Evolutionary conservation across 2,329 filamentous ascomycete genomes (phyloP).

Genomic region (Zopfia rhizophila): DNA sequence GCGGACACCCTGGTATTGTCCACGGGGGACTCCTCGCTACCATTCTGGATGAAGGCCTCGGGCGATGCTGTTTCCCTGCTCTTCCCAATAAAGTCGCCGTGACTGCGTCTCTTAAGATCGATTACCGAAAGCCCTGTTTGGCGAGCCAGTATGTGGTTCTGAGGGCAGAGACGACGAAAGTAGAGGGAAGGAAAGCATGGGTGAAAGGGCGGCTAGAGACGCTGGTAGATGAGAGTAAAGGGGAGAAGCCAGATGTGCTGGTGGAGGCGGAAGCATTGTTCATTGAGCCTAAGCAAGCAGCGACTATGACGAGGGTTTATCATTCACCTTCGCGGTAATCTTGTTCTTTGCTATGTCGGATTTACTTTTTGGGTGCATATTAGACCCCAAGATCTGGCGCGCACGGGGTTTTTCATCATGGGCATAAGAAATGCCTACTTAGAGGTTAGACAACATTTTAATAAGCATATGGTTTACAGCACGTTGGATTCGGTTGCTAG

Average conservation of each 20-base stretch:
- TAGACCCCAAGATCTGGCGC: too few relatives aligned
- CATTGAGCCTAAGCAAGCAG: slow-evolving; percentile 85
- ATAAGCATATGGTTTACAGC: too few relatives aligned
- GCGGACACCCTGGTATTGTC: slow-evolving; percentile 89
- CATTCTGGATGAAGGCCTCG: slow-evolving; percentile 88
- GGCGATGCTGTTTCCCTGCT: slow-evolving; percentile 86
- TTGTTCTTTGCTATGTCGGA: too few relatives aligned
- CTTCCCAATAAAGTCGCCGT: slow-evolving; percentile 86
- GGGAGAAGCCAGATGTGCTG: slow-evolving; percentile 69
- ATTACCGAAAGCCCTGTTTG: slow-evolving; percentile 83
- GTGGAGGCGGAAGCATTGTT: slow-evolving; percentile 89
- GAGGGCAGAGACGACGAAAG: slow-evolving; percentile 80
- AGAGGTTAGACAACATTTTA: too few relatives aligned
- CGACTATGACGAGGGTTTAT: slow-evolving; percentile 52
- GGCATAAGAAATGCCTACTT: too few relatives aligned
- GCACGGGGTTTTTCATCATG: too few relatives aligned
- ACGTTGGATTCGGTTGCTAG: too few relatives aligned
- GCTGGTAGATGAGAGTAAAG: slow-evolving; percentile 77
- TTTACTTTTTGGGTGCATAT: too few relatives aligned
- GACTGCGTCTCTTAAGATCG: slow-evolving; percentile 83
- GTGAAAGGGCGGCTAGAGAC: slow-evolving; percentile 88
- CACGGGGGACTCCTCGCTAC: slow-evolving; percentile 94
- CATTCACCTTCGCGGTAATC: too few relatives aligned
- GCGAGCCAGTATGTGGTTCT: slow-evolving; percentile 82
- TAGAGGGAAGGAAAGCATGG: slow-evolving; percentile 95